A percentile compares a stretch with the other conserved stretches of the same genome.
Conservation (phyloP, 1,139 yeast genomes). For the Debaryomyces psychrophilus region DNA sequence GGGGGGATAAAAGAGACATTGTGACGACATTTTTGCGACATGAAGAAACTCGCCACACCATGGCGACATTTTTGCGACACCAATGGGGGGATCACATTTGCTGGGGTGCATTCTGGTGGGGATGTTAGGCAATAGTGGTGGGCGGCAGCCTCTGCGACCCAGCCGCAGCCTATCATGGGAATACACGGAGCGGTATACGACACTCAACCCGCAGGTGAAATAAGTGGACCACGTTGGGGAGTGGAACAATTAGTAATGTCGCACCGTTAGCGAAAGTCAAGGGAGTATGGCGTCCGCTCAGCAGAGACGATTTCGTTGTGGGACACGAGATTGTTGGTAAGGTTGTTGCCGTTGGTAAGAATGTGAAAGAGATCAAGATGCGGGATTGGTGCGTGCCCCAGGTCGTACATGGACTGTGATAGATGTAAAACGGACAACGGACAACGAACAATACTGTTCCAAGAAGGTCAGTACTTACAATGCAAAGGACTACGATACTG, state of each 20-base stretch:
- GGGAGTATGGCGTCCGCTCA: constrained; percentile 47
- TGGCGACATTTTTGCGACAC: too few relatives aligned
- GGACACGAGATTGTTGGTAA: constrained; percentile 61
- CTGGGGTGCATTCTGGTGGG: too few relatives aligned
- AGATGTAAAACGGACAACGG: constrained; percentile 42
- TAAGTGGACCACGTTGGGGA: too few relatives aligned
- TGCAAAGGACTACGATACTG: constrained; percentile 34
- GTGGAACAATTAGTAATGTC: too few relatives aligned
- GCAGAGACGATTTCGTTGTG: constrained; percentile 33
- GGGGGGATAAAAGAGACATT: neutral
- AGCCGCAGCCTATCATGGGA: too few relatives aligned
- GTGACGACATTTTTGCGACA: neutral
- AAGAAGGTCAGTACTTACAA: constrained; percentile 49
- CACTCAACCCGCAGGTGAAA: too few relatives aligned
- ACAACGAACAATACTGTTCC: constrained; percentile 55
- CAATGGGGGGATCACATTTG: too few relatives aligned
- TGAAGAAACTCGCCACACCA: too few relatives aligned
- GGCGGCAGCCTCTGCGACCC: neutral
- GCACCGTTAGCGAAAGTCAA: constrained; percentile 16
- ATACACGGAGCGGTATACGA: too few relatives aligned
- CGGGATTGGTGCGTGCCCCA: constrained; percentile 61
- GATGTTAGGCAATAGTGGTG: neutral
- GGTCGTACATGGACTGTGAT: constrained; percentile 53
- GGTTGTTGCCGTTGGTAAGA: constrained; percentile 53
- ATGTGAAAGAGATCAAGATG: constrained; percentile 54